These are phyloP conservation scores for Erucastrum elatum DNA, from an alignment of 345 rosid genomes.

Conservation along the genomic window DNA sequence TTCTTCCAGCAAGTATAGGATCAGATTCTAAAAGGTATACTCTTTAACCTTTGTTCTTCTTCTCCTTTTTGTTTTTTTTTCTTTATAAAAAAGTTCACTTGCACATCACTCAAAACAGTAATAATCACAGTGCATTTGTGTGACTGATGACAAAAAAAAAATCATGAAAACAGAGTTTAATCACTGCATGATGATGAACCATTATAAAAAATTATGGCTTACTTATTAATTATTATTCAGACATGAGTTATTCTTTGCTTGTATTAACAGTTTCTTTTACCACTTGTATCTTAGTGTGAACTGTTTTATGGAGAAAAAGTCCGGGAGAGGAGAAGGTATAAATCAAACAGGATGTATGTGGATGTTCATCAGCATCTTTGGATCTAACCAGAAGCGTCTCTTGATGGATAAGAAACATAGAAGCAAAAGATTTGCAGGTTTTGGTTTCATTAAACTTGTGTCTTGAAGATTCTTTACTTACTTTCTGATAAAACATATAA, in stretches of 20 bases:
- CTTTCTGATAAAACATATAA: background rate
- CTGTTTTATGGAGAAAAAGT: conserved; percentile 29
- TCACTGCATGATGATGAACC: conserved; percentile 29
- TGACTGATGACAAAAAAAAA: conserved; percentile 14
- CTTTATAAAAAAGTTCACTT: conserved; percentile 21
- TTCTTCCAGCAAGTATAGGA: conserved; percentile 27
- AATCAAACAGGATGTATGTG: conserved; percentile 34
- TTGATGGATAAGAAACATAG: conserved; percentile 27
- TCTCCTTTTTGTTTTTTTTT: background rate
- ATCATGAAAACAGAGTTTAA: conserved; percentile 32
- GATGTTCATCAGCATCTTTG: conserved; percentile 38
- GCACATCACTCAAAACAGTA: conserved; percentile 30
- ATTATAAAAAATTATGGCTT: background rate
- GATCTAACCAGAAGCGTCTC: conserved; percentile 38
- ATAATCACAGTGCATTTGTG: conserved; percentile 29
- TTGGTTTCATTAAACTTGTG: background rate
- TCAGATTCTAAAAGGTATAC: conserved; percentile 36
- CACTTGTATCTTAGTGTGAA: conserved; percentile 23
- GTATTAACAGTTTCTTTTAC: conserved; percentile 31
- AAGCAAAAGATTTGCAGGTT: conserved; percentile 31
- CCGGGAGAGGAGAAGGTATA: conserved; percentile 31
- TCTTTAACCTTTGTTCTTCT: conserved; percentile 9
- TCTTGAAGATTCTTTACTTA: background rate
- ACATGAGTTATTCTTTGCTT: conserved; percentile 35
- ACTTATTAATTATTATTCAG: background rate